These are phyloP conservation scores for Fusarium veterinarium DNA, from an alignment of 2,329 filamentous ascomycete genomes.

Conservation along the genomic window DNA sequence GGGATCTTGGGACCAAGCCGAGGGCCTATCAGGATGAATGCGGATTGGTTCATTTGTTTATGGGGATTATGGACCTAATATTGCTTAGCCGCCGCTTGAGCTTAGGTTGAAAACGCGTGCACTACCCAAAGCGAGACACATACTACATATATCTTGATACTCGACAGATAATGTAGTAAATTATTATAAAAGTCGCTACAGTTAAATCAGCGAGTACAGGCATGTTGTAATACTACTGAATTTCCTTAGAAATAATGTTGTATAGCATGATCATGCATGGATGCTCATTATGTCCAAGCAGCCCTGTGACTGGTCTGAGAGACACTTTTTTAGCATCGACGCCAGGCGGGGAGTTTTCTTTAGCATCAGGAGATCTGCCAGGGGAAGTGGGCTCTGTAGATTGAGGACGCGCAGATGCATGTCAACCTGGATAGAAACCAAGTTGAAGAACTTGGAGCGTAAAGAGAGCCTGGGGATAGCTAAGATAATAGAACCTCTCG, in stretches of 20 bases:
- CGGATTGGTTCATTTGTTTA: slow-evolving; percentile 34
- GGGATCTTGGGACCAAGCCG: slow-evolving; percentile 24
- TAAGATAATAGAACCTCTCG: neutral
- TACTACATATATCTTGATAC: neutral
- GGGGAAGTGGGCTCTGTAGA: slow-evolving; percentile 36
- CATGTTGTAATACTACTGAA: neutral
- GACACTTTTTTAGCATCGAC: slow-evolving; percentile 1
- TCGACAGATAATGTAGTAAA: neutral
- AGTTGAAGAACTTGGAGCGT: neutral
- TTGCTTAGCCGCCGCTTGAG: slow-evolving; percentile 35
- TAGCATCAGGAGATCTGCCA: slow-evolving; percentile 27
- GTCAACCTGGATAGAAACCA: slow-evolving; percentile 16
- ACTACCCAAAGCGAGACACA: neutral
- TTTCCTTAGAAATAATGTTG: neutral
- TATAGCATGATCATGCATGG: neutral
- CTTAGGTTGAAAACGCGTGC: neutral
- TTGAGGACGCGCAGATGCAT: slow-evolving; percentile 29
- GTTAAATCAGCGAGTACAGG: neutral
- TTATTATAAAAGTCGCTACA: neutral
- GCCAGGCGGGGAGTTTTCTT: slow-evolving; percentile 12
- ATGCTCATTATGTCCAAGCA: neutral
- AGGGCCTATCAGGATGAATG: slow-evolving; percentile 30
- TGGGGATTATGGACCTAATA: slow-evolving; percentile 32
- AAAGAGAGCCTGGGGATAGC: neutral
- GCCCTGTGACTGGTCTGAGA: slow-evolving; percentile 14